A percentile compares a stretch with the other conserved stretches of the same genome.
Evolutionary conservation across 306 rosid genomes (phyloP).

Genomic region (Fragaria ananassa): DNA sequence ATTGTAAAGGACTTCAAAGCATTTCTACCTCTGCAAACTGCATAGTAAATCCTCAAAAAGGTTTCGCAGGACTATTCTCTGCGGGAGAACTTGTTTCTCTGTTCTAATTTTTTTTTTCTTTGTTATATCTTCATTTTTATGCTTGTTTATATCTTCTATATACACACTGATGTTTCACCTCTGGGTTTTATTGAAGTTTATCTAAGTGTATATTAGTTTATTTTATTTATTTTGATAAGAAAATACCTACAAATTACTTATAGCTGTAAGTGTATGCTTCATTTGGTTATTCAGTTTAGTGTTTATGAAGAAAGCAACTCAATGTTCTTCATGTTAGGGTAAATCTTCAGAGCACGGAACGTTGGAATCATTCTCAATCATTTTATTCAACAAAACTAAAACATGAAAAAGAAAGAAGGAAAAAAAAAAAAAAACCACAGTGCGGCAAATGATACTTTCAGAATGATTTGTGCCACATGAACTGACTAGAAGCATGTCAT

Average conservation of each 20-base stretch:
- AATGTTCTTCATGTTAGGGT: background rate
- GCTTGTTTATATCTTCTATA: slow-evolving; percentile 2
- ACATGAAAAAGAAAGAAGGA: background rate
- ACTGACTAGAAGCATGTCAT: background rate
- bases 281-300: background rate
- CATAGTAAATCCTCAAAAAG: slow-evolving; percentile 18
- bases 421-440: background rate
- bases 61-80: background rate
- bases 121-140: background rate
- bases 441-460: background rate
- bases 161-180: slow-evolving; percentile 4
- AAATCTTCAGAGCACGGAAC: background rate
- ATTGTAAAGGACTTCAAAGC: slow-evolving; percentile 24
- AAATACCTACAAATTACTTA: background rate
- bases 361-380: background rate
- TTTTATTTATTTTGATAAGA: background rate
- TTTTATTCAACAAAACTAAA: background rate
- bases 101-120: background rate
- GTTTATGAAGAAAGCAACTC: background rate
- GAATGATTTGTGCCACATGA: background rate
- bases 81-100: slow-evolving; percentile 4
- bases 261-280: background rate
- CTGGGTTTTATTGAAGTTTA: background rate
- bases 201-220: background rate
- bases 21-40: slow-evolving; percentile 13